Percentiles rank a stretch among this genome's conserved stretches.
These are phyloP conservation scores for Moniliophthora roreri DNA, from an alignment of 1,284 basidiomycete species.

Conservation along the genomic window DNA sequence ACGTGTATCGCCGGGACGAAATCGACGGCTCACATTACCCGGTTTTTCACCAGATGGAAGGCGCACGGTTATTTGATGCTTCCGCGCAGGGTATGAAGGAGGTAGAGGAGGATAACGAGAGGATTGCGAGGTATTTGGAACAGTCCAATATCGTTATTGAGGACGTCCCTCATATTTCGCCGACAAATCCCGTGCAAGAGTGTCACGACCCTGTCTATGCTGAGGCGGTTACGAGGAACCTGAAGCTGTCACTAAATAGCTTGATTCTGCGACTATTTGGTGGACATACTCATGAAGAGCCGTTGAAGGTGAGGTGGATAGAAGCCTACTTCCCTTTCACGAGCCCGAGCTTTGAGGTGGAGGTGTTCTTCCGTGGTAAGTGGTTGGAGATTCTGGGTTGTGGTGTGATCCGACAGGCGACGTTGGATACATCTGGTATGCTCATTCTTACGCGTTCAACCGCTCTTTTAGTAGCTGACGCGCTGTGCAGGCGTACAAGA, in stretches of 20 bases:
- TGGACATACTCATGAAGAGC: constrained; percentile 51
- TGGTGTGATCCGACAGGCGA: constrained; percentile 90
- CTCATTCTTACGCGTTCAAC: constrained; percentile 20
- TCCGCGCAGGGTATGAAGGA: constrained; percentile 54
- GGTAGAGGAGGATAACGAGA: constrained; percentile 63
- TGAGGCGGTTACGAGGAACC: constrained; percentile 75
- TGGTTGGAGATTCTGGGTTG: constrained; percentile 98
- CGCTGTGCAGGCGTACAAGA: constrained; percentile 61
- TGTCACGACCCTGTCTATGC: constrained; percentile 74
- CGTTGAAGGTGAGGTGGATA: constrained; percentile 93
- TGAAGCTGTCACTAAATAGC: constrained; percentile 91
- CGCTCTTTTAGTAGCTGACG: constrained; percentile 2
- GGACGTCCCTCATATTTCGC: constrained; percentile 76
- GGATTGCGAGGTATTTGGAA: constrained; percentile 61
- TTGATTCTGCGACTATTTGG: constrained; percentile 88
- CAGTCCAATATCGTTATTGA: constrained; percentile 80
- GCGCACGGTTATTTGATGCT: constrained; percentile 77
- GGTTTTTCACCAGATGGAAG: constrained; percentile 99
- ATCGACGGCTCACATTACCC: constrained; percentile 98
- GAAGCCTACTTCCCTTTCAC: constrained; percentile 99
- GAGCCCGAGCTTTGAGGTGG: constrained; percentile 95
- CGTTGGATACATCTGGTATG: constrained; percentile 84
- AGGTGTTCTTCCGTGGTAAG: constrained; percentile 94
- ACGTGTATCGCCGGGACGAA: constrained; percentile 98
- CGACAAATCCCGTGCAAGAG: constrained; percentile 80